Evolutionary conservation across 2,329 filamentous ascomycete genomes (phyloP).

Genomic region (Leptographium flavum): DNA sequence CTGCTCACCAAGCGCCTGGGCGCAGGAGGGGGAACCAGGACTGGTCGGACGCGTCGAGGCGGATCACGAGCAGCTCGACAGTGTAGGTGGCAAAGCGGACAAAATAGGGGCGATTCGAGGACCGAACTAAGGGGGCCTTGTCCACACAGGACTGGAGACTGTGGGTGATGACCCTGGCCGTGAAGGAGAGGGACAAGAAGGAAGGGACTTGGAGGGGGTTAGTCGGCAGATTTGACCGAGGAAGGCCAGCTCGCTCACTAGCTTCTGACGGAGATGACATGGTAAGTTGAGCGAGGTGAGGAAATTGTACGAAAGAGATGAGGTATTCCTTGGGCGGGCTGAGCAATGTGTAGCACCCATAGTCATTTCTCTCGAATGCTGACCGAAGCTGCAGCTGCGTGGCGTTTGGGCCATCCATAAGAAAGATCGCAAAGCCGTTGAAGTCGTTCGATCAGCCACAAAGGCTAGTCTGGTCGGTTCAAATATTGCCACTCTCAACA

Average conservation of each 20-base stretch:
- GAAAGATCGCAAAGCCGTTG: too few species aligned
- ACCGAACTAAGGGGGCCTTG: not conserved
- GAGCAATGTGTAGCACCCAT: too few species aligned
- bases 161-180: not conserved
- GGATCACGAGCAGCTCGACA: not conserved
- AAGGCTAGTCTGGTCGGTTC: too few species aligned
- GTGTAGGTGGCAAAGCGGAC: not conserved
- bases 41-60: not conserved
- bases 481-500: too few species aligned
- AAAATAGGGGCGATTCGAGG: not conserved
- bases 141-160: not conserved
- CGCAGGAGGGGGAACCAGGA: not conserved
- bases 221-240: not conserved
- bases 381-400: not conserved
- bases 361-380: not conserved
- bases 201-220: not conserved
- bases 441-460: too few species aligned
- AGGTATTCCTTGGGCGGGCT: not conserved
- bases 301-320: not conserved
- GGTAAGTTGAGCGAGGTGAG: not conserved
- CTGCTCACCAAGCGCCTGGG: not conserved
- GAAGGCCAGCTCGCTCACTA: not conserved
- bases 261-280: not conserved
- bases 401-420: too few species aligned
- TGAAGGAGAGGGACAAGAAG: not conserved